Evolutionary conservation across 1,284 basidiomycete genomes (phyloP).

Genomic region (Puccinia triticina): DNA sequence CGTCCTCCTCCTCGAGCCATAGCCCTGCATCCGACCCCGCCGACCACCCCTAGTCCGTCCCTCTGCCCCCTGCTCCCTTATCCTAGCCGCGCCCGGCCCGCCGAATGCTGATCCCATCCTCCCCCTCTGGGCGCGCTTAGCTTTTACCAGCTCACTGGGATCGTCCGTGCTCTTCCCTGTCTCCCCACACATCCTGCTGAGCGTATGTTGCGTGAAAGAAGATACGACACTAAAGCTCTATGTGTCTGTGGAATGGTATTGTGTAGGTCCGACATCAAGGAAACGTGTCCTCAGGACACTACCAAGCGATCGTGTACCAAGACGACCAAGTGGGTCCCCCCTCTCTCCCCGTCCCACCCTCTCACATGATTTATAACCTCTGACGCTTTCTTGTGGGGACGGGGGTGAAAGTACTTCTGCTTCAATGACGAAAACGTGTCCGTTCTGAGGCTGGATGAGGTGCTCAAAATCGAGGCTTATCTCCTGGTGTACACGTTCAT

Average conservation of each 20-base stretch:
- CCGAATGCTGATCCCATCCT: neutral
- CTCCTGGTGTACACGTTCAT: constrained; percentile 44
- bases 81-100: neutral
- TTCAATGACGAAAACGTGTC: constrained; percentile 44
- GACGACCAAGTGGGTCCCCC: constrained; percentile 35
- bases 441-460: constrained; percentile 22
- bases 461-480: constrained; percentile 42
- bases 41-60: neutral
- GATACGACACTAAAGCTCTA: neutral
- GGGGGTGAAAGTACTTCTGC: constrained; percentile 31
- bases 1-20: neutral
- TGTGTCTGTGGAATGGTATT: no score
- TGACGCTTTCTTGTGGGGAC: neutral
- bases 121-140: neutral
- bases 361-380: neutral
- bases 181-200: neutral
- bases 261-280: constrained; percentile 46
- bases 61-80: neutral
- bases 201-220: neutral
- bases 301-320: constrained; percentile 47
- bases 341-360: neutral
- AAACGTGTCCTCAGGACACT: constrained; percentile 46
- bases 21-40: no score
- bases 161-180: constrained; percentile 24
- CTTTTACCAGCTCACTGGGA: constrained; percentile 40